Conservation (phyloP, 495 filamentous ascomycete genomes). For the Penicillium alfredii region DNA sequence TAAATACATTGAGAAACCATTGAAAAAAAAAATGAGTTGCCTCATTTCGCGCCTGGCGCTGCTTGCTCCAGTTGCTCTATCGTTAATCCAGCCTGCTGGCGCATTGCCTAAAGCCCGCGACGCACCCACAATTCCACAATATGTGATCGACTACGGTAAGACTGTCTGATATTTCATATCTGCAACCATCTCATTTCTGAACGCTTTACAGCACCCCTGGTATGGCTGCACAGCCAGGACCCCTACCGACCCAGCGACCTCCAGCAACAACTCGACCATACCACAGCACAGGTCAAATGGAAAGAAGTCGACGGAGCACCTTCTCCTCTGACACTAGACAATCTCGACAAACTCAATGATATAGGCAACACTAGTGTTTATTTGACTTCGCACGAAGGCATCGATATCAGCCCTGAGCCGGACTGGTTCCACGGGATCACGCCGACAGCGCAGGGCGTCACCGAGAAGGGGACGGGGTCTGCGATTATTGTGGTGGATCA, state of each 20-base stretch:
- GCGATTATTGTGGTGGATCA: conserved; percentile 54
- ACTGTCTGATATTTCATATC: too few relatives aligned
- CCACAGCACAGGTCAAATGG: conserved; percentile 49
- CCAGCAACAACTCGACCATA: conserved; percentile 48
- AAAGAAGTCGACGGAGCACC: conserved; percentile 34
- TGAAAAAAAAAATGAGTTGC: conserved; percentile 11
- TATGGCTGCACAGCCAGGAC: conserved; percentile 55
- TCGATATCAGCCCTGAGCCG: conserved; percentile 43
- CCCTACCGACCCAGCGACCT: conserved; percentile 56
- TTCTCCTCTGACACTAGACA: conserved; percentile 47
- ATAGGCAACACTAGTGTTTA: conserved; percentile 48
- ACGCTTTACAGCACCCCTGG: conserved; percentile 32
- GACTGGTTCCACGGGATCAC: conserved; percentile 48
- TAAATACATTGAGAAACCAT: too few relatives aligned
- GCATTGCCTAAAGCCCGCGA: background rate
- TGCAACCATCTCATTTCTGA: background rate
- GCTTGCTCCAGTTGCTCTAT: conserved; percentile 7
- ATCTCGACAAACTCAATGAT: conserved; percentile 49
- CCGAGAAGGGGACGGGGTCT: conserved; percentile 38
- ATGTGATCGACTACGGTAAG: conserved; percentile 27
- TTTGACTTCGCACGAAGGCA: conserved; percentile 53
- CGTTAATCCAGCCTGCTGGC: conserved; percentile 1
- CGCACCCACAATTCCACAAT: conserved; percentile 17
- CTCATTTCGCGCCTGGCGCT: conserved; percentile 5
- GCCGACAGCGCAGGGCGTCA: conserved; percentile 45